Evolutionary conservation across 441 rosid species (phyloP).

Genomic region (Melastoma candidum): DNA sequence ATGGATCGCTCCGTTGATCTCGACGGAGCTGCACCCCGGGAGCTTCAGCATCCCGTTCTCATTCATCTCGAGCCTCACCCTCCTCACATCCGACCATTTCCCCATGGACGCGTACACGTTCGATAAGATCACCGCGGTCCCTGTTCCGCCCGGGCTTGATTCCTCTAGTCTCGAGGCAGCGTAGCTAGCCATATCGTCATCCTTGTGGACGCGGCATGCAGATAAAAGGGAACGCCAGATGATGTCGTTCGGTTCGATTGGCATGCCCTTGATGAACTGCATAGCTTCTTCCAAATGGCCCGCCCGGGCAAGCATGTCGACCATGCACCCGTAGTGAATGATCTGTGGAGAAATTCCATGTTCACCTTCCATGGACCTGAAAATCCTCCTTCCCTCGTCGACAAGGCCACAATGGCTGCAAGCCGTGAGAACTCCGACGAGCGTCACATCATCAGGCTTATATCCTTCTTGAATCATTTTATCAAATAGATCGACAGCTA

Average conservation of each 20-base stretch:
- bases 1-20: slow-evolving; percentile 29
- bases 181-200: slow-evolving; percentile 34
- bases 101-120: slow-evolving; percentile 49
- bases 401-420: slow-evolving; percentile 51
- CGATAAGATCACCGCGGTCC: slow-evolving; percentile 43
- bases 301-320: slow-evolving; percentile 54
- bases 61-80: slow-evolving; percentile 41
- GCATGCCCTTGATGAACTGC: slow-evolving; percentile 38
- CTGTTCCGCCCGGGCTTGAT: slow-evolving; percentile 29
- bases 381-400: slow-evolving; percentile 34
- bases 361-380: slow-evolving; percentile 39
- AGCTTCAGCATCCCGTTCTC: slow-evolving; percentile 39
- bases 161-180: slow-evolving; percentile 33
- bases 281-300: slow-evolving; percentile 43
- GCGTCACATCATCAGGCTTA: slow-evolving; percentile 39
- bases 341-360: slow-evolving; percentile 32
- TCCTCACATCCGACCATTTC: slow-evolving; percentile 43
- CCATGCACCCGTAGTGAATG: slow-evolving; percentile 62
- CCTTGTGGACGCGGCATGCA: slow-evolving; percentile 38
- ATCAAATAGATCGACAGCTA: slow-evolving; percentile 34
- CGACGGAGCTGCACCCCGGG: slow-evolving; percentile 42
- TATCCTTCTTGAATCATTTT: slow-evolving; percentile 36
- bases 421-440: slow-evolving; percentile 39
- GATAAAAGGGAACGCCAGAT: slow-evolving; percentile 53
- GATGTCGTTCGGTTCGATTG: slow-evolving; percentile 46